These are phyloP conservation scores for Hanseniaspora singularis DNA, from an alignment of 805 yeast species.

Conservation along the genomic window DNA sequence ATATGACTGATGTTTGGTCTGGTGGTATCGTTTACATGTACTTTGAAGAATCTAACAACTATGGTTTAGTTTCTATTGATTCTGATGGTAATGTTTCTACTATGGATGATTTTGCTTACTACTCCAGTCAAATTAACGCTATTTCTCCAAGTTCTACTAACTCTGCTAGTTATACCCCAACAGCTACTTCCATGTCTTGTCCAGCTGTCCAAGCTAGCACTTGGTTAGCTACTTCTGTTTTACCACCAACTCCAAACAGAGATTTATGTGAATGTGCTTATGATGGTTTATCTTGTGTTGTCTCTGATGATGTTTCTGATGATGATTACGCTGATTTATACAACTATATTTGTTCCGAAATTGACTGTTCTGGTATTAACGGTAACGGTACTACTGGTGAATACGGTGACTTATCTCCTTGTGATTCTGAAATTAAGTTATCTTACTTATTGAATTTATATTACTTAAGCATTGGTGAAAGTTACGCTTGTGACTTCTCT, in stretches of 20 bases:
- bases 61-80: conserved; percentile 54
- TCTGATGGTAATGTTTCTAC: conserved; percentile 41
- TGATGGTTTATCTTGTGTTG: conserved; percentile 45
- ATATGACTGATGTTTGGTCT: conserved; percentile 78
- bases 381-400: conserved; percentile 52
- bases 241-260: conserved; percentile 71
- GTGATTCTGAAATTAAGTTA: conserved; percentile 52
- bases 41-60: conserved; percentile 62
- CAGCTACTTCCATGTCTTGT: conserved; percentile 42
- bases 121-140: conserved; percentile 44
- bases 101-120: conserved; percentile 50
- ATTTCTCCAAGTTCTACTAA: conserved; percentile 43
- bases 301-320: conserved; percentile 32
- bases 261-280: conserved; percentile 54
- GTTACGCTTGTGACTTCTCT: conserved; percentile 51
- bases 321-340: conserved; percentile 52
- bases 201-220: conserved; percentile 39
- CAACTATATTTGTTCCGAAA: conserved; percentile 43
- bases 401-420: conserved; percentile 66
- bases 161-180: conserved; percentile 31
- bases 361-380: conserved; percentile 49
- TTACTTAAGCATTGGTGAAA: conserved; percentile 38
- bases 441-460: conserved; percentile 55
- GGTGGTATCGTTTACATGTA: conserved; percentile 86
- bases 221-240: conserved; percentile 56